Evolutionary conservation across 2,329 filamentous ascomycete species (phyloP), one percentile per base, ranked within the genome.

Genomic region (Tolypocladium tropicale): DNA sequence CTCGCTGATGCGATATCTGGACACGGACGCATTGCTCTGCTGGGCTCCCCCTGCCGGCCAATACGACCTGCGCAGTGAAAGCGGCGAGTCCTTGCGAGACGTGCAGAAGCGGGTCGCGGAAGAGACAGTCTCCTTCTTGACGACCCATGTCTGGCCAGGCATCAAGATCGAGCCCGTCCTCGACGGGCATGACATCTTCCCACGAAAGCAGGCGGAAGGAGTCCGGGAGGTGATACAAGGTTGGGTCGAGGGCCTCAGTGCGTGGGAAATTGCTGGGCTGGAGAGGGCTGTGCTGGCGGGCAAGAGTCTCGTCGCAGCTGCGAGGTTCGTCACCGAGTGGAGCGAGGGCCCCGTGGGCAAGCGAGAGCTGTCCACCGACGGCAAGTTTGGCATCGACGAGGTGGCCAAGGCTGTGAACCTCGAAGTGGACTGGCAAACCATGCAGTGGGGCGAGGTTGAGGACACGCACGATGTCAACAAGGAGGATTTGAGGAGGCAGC

Each of bases 391-490:
- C 0, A 85, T 95, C 14, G 88, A 95, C 65, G 85, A 95, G 68
- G 93, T 92, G 1, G 85, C 89, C 0, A 78, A 80, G 64, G 86
- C 88, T 16, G 85, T 87, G 6, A 96, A 82, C 64, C 70, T 95
- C 46, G 94, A 99, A 76, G 90, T 96, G 18, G 79, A 83, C 60
- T 96, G 90, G 86, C 94, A 99, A 79, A 95, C 86, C 1, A 76
- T 81, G 32, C 85, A 88, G 72, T 97, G 94, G 93, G 94, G 94
- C 10, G 92, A 96, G 76, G 94, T 99, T 1, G 94, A 99, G 70
- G 92, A 99, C 72, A 96, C 92, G 32, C 94, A 99, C 73, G 94
- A 99, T 76, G 94, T 99, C 1, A 88, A 95, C 65, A 89, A 86
- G 71, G 93, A 95, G 72, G 94, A 99, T 71, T 64, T 97, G 61